phyloP scores from a whole-genome alignment of 768 basidiomycete genomes.

The Austroboletus eburneus region DNA sequence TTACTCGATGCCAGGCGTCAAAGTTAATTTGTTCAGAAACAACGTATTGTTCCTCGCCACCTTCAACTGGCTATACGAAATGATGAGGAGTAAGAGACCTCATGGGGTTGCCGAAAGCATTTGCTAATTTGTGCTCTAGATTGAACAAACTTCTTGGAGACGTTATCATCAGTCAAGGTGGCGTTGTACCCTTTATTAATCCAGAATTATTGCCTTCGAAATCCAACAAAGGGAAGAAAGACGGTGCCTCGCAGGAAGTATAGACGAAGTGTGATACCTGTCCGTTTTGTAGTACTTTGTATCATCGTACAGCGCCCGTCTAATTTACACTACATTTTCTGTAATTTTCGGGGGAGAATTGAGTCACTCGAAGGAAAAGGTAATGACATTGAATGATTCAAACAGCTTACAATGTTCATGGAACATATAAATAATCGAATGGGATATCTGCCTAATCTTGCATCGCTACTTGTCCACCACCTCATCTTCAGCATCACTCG shows the following conservation, averaged over 20 bases:
- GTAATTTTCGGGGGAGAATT: too few species aligned
- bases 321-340: conserved; percentile 31
- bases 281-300: conserved; percentile 17
- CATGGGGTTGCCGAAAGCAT: neutral
- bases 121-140: conserved; percentile 24
- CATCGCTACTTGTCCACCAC: conserved; percentile 38
- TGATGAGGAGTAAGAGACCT: conserved; percentile 59
- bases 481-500: conserved; percentile 79
- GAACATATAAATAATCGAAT: too few species aligned
- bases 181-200: conserved; percentile 67
- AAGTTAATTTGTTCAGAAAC: conserved; percentile 38
- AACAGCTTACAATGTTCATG: neutral
- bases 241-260: conserved; percentile 47
- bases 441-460: neutral
- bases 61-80: conserved; percentile 73
- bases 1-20: neutral
- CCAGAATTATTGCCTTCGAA: conserved; percentile 44
- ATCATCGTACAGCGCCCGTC: conserved; percentile 18
- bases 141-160: conserved; percentile 54
- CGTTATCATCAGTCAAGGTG: conserved; percentile 73
- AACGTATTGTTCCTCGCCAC: conserved; percentile 77
- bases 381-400: neutral
- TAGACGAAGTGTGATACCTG: conserved; percentile 23
- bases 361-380: too few species aligned
- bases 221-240: conserved; percentile 45